These are phyloP conservation scores for Gossypium stocksii DNA, from an alignment of 345 rosid genomes.

Conservation along the genomic window DNA sequence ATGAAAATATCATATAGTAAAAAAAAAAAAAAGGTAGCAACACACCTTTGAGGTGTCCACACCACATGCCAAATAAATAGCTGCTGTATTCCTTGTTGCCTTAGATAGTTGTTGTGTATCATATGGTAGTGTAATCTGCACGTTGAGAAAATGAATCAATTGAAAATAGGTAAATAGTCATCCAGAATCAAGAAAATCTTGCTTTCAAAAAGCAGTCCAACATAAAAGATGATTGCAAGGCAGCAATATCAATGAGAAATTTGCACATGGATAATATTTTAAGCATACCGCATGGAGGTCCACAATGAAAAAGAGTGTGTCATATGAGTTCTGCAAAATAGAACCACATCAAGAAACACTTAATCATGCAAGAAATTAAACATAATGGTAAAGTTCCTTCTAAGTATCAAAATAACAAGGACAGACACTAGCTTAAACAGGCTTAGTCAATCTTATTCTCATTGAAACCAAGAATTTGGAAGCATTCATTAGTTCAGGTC, in stretches of 20 bases:
- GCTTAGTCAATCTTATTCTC: neutral
- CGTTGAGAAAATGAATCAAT: neutral
- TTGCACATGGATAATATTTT: neutral
- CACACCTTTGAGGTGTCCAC: slow-evolving; percentile 71
- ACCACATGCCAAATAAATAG: slow-evolving; percentile 90
- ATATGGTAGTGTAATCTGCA: slow-evolving; percentile 76
- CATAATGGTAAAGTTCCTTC: neutral
- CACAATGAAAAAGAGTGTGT: slow-evolving; percentile 77
- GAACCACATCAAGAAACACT: slow-evolving; percentile 1
- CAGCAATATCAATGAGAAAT: neutral
- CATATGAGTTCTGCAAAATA: slow-evolving; percentile 66
- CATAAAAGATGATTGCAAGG: neutral
- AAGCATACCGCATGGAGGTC: slow-evolving; percentile 82
- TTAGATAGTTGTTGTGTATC: slow-evolving; percentile 57
- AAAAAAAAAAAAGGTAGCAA: slow-evolving; percentile 10
- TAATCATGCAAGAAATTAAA: neutral
- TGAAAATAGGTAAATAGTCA: slow-evolving; percentile 4
- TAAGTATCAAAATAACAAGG: slow-evolving; percentile 1
- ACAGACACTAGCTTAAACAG: neutral
- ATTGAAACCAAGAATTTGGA: neutral
- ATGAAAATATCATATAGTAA: slow-evolving; percentile 6
- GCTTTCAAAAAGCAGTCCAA: neutral
- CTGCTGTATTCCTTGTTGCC: slow-evolving; percentile 83
- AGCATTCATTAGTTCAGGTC: neutral
- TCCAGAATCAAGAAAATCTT: neutral